Evolutionary conservation across 2,329 filamentous ascomycete genomes (phyloP).

Genomic region (Ascochyta lentis): DNA sequence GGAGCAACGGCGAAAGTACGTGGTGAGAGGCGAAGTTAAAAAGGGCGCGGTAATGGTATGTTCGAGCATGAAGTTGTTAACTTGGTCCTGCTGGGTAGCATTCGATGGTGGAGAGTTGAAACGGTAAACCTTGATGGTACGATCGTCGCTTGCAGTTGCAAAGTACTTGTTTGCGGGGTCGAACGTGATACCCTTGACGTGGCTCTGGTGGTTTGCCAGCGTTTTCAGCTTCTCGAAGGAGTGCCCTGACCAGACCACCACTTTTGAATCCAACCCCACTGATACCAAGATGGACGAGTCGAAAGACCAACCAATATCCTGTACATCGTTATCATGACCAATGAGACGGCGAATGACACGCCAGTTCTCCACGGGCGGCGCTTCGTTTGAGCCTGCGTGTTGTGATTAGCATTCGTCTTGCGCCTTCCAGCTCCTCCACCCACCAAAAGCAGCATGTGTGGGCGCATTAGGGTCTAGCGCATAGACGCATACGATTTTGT

Average conservation of each 20-base stretch:
- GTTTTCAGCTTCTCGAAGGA: conserved; percentile 99
- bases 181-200: conserved; percentile 98
- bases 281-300: conserved; percentile 96
- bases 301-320: conserved; percentile 95
- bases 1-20: conserved; percentile 94
- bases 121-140: conserved; percentile 94
- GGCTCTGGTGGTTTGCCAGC: conserved; percentile 89
- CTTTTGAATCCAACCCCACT: conserved; percentile 94
- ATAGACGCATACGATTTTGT: conserved; percentile 99
- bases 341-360: conserved; percentile 92
- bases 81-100: conserved; percentile 91
- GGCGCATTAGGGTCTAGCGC: conserved; percentile 84
- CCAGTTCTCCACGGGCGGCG: conserved; percentile 96
- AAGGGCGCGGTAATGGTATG: conserved; percentile 90
- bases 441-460: conserved; percentile 79
- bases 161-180: conserved; percentile 99
- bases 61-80: conserved; percentile 95
- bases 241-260: conserved; percentile 97
- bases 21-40: conserved; percentile 88
- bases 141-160: conserved; percentile 95
- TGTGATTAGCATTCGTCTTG: conserved; percentile 20
- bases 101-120: conserved; percentile 89
- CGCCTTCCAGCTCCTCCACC: conserved; percentile 29
- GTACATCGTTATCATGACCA: conserved; percentile 97
- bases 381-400: conserved; percentile 75